Base-by-base conservation (phyloP, 352 stramenopile species). In the Globisporangium mamillatum region DNA sequence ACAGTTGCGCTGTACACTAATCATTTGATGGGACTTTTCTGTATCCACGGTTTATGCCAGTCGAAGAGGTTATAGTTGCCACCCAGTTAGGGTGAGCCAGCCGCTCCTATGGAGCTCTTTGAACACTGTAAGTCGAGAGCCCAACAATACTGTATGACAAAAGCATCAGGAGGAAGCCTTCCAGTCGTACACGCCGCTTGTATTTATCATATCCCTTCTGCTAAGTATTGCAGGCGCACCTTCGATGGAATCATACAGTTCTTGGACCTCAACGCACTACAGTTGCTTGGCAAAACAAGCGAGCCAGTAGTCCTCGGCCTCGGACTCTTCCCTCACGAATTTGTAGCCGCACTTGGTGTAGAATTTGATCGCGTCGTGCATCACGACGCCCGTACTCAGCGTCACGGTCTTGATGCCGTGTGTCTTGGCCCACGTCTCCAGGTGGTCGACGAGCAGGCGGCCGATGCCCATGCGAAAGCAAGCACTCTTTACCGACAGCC, bases 331-430 rank as follows among this genome's bases (percentile, higher is more conserved):
- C 46, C 44, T 8, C 24, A 36, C 22, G 34, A 71, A 53, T 46
- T 10, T 24, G 59, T 71, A 75, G 2, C 64, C 68, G 7, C 68
- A 50, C 48, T 64, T 63, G 9, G 54, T 36, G 68, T 77, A 77
- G 34, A 77, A 72, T 22, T 48, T 22, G 69, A 62, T 67, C n/a
- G 62, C 62, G 20, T 67, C 62, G 10, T 65, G 60, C 52, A 64
- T 72, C 25, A 69, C 55, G n/a, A 48, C 24, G 38, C 67, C 67
- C 5, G 67, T 72, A n/a, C 41, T 65, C 16, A 72, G 63, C 9
- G 12, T 55, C n/a, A 72, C 63, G 41, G 44, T 62, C 36, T 10
- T 24, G 32, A 61, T 53, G 25, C 44, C 44, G 22, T 64, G 53
- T 16, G 10, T 22, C 29, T 38, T 61, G 1, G 67, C 67, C 67